phyloP scores from a whole-genome alignment of 306 rosid species.

The Ceratonia siliqua region DNA sequence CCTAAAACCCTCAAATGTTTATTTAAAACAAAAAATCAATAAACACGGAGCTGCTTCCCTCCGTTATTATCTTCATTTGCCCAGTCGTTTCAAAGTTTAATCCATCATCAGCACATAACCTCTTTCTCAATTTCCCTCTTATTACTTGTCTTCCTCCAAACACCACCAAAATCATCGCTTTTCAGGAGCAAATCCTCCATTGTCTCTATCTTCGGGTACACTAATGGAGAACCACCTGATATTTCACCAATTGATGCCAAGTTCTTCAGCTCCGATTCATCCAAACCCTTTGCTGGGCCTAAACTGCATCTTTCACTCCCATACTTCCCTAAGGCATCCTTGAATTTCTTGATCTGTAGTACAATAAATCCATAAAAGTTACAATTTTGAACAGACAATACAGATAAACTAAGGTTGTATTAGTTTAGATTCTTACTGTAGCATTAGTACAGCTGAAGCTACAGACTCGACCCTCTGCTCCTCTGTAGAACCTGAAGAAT shows the following conservation, averaged over 20 bases:
- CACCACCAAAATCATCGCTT: slow-evolving; percentile 35
- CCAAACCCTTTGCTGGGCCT: slow-evolving; percentile 73
- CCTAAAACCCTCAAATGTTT: neutral
- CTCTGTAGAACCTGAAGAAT: slow-evolving; percentile 84
- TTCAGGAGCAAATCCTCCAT: slow-evolving; percentile 39
- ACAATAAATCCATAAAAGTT: neutral
- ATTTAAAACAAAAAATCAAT: neutral
- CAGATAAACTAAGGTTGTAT: neutral
- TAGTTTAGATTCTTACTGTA: slow-evolving; percentile 55
- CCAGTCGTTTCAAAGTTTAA: neutral
- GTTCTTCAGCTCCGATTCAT: slow-evolving; percentile 57
- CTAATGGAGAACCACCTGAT: slow-evolving; percentile 26
- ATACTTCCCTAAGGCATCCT: slow-evolving; percentile 68
- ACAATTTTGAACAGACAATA: neutral
- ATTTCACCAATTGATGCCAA: slow-evolving; percentile 56
- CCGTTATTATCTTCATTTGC: slow-evolving; percentile 1
- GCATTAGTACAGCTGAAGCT: slow-evolving; percentile 90
- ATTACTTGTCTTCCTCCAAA: slow-evolving; percentile 30
- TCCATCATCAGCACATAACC: slow-evolving; percentile 14
- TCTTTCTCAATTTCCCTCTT: slow-evolving; percentile 34
- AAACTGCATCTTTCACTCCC: slow-evolving; percentile 62
- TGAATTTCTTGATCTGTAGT: slow-evolving; percentile 78
- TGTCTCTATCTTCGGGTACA: slow-evolving; percentile 31
- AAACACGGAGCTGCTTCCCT: slow-evolving; percentile 26
- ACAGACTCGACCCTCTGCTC: slow-evolving; percentile 72